Base-by-base conservation (phyloP, 1,284 basidiomycete genomes). In the Sphagnurus paluster region DNA sequence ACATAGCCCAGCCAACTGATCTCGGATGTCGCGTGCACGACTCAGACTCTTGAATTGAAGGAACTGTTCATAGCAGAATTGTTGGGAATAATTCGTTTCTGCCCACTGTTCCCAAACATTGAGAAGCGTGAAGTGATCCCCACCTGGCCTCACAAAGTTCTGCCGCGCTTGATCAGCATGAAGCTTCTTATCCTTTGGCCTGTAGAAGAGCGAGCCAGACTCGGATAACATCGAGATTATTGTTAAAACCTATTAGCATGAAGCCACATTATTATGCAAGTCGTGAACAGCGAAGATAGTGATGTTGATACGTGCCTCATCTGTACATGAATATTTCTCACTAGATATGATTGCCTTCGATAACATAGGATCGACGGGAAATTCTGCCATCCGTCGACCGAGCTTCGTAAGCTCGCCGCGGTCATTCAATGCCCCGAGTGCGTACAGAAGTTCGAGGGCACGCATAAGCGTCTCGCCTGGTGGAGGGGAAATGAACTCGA, bases 81-180 rank as follows among this genome's bases (percentile, higher is more conserved):
- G 91, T 59, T 94, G 91, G 20, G 90, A 93, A 66, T 95, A 99
- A 60, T 92, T 93, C 29, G 92, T 92, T 59, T 99, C 95, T 20
- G 92, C 92, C 95, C 96, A 99, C 64, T 98, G 94, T 63, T 98
- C 92, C 89, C 93, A 99, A 5, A 98, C 93, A 63, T 98, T 98
- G 33, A 98, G 77, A 44, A 98, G 70, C 2, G 95, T 98, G 63
- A 99, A 98, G 69, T 98, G 96, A 61, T 99, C 97, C 13, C 97
- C 96, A n/a, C 94, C 97, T 0, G 89, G 74, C 37, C 90, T 91
- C 41, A 95, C 84, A 65, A 98, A 99, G 62, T 97, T 98, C 65
- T 97, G 92, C 44, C 96, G 82, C 2, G 96, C 96, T 68, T 97
- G 93, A 61, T 98, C 96, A 17, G 94, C 94, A 60, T 97, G 91